Evolutionary conservation across 2,329 filamentous ascomycete species (phyloP).

Genomic region (Bipolaris bicolor): DNA sequence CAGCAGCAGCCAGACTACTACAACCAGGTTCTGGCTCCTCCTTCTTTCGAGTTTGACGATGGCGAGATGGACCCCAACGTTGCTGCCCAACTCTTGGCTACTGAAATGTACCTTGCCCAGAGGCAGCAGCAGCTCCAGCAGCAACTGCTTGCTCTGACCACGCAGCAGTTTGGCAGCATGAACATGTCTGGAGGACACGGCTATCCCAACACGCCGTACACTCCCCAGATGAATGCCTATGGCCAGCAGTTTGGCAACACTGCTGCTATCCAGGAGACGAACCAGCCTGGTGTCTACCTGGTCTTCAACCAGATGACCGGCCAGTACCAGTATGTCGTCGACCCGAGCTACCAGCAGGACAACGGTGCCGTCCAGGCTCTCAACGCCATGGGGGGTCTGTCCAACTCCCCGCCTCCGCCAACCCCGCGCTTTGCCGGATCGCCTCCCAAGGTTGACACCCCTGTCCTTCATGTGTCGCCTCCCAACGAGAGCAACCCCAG

Average conservation of each 20-base stretch:
- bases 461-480: slow-evolving; percentile 80
- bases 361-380: slow-evolving; percentile 25
- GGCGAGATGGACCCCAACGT: slow-evolving; percentile 83
- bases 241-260: slow-evolving; percentile 71
- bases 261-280: slow-evolving; percentile 68
- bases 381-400: slow-evolving; percentile 41
- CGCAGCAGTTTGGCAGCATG: slow-evolving; percentile 60
- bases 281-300: slow-evolving; percentile 77
- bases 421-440: slow-evolving; percentile 48
- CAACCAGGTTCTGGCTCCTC: slow-evolving; percentile 88
- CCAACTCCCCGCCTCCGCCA: slow-evolving; percentile 57
- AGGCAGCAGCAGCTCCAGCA: slow-evolving; percentile 96
- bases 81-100: slow-evolving; percentile 87
- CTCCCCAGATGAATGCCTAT: slow-evolving; percentile 64
- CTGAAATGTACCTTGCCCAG: slow-evolving; percentile 89
- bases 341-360: slow-evolving; percentile 64
- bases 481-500: slow-evolving; percentile 66
- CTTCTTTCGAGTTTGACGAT: slow-evolving; percentile 72
- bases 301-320: slow-evolving; percentile 87
- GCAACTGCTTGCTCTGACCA: slow-evolving; percentile 82
- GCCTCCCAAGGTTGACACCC: slow-evolving; percentile 50
- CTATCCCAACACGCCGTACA: slow-evolving; percentile 58
- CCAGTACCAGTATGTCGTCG: slow-evolving; percentile 80
- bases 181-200: slow-evolving; percentile 65
- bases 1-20: slow-evolving; percentile 62